These are phyloP conservation scores for Diaporthe destruens DNA, from an alignment of 2,329 filamentous ascomycete species.

Conservation along the genomic window DNA sequence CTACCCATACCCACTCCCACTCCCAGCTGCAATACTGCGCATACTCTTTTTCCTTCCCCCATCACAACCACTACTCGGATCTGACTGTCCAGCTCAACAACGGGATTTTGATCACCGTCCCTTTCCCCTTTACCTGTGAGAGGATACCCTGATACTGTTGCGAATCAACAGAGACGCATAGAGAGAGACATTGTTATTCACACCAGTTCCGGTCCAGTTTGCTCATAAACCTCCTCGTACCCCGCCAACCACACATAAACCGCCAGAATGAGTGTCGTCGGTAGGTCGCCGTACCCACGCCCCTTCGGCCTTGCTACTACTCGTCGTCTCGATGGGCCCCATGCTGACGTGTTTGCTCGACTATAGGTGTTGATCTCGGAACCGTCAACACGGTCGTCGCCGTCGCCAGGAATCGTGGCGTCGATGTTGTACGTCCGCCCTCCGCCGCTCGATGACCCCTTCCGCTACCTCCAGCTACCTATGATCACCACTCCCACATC, in stretches of 20 bases:
- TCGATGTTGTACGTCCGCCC: constrained; percentile 88
- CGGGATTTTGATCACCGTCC: background rate
- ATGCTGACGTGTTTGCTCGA: constrained; percentile 40
- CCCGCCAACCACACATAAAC: constrained; percentile 44
- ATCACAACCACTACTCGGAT: constrained; percentile 16
- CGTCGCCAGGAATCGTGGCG: constrained; percentile 97
- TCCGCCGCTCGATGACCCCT: constrained; percentile 39
- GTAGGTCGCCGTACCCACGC: constrained; percentile 52
- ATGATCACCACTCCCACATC: background rate
- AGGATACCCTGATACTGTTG: background rate
- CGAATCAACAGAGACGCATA: background rate
- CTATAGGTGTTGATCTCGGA: constrained; percentile 88
- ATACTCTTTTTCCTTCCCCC: background rate
- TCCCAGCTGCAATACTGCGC: constrained; percentile 4
- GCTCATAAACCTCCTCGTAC: constrained; percentile 41
- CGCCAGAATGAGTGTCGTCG: constrained; percentile 68
- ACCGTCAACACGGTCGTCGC: constrained; percentile 97
- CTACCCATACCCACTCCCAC: constrained; percentile 16
- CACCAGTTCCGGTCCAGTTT: constrained; percentile 27
- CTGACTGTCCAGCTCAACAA: constrained; percentile 22
- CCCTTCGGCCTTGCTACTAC: background rate
- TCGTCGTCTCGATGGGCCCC: constrained; percentile 25
- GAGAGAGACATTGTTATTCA: constrained; percentile 11
- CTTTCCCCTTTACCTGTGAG: constrained; percentile 11
- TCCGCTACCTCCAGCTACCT: background rate